A percentile compares a stretch with the other conserved stretches of the same genome.
Conservation (phyloP, 2,329 filamentous ascomycete genomes). For the Aspergillus pseudoviridinutans region DNA sequence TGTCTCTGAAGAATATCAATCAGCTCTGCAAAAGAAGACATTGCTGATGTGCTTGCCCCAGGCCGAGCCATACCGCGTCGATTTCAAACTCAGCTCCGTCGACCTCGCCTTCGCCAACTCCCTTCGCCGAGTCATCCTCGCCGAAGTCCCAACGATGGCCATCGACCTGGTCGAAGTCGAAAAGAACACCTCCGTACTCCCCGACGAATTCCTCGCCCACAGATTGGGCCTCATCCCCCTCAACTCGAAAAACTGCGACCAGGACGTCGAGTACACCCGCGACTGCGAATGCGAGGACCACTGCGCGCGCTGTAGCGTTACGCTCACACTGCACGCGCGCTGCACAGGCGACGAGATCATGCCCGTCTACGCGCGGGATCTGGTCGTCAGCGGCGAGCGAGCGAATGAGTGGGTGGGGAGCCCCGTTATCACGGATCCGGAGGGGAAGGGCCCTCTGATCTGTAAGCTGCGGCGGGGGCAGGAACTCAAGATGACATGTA, state of each 20-base stretch:
- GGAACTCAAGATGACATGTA: conserved; percentile 83
- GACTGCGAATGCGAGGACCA: conserved; percentile 97
- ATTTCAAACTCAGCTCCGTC: conserved; percentile 87
- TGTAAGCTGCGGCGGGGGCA: conserved; percentile 87
- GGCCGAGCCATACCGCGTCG: conserved; percentile 76
- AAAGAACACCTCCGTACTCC: conserved; percentile 89
- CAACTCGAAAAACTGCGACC: conserved; percentile 75
- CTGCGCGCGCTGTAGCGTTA: conserved; percentile 87
- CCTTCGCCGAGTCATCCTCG: conserved; percentile 82
- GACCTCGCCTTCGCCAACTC: conserved; percentile 92
- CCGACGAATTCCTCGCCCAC: conserved; percentile 94
- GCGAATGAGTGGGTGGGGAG: conserved; percentile 72
- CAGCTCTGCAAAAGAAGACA: not conserved
- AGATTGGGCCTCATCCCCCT: conserved; percentile 87
- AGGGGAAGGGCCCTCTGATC: conserved; percentile 77
- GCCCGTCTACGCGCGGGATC: conserved; percentile 87
- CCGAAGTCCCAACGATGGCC: conserved; percentile 89
- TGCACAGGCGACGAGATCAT: conserved; percentile 84
- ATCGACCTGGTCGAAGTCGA: conserved; percentile 94
- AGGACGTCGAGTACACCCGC: conserved; percentile 76
- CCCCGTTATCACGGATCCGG: conserved; percentile 79
- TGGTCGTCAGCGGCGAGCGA: conserved; percentile 67
- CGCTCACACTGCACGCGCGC: conserved; percentile 76
- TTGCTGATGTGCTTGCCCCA: conserved; percentile 33
- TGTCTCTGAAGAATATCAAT: not conserved